Conservation (phyloP, 371 early-diverging fungal genomes). For the Mortierella sp. region DNA sequence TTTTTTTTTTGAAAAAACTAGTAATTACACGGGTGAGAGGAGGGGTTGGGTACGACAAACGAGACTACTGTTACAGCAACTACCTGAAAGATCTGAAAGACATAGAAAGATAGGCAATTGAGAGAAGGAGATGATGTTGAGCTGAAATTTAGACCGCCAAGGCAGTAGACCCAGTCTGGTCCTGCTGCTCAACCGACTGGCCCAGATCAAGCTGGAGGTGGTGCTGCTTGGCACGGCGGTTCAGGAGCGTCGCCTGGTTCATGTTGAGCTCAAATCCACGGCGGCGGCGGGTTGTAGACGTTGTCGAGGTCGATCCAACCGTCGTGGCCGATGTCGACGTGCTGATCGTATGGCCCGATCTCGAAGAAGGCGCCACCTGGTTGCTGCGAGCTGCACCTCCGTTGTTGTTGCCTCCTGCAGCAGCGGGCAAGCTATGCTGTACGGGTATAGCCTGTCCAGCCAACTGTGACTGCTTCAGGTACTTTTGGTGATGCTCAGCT, state of each 20-base stretch:
- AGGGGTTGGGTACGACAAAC: not conserved
- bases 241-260: constrained; percentile 69
- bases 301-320: constrained; percentile 30
- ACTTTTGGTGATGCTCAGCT: constrained; percentile 39
- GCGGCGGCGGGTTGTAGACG: constrained; percentile 55
- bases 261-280: constrained; percentile 68
- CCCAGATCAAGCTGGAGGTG: constrained; percentile 1
- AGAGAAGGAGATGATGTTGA: not conserved
- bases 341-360: constrained; percentile 27
- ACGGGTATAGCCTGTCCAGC: constrained; percentile 45
- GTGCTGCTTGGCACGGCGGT: constrained; percentile 63
- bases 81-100: not conserved
- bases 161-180: constrained; percentile 19
- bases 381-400: constrained; percentile 18
- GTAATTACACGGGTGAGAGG: not conserved
- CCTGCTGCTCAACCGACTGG: constrained; percentile 35
- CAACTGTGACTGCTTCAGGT: constrained; percentile 30
- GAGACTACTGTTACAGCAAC: constrained; percentile 8
- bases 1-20: not conserved
- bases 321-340: constrained; percentile 39
- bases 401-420: not conserved
- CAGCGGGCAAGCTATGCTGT: constrained; percentile 17
- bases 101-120: not conserved
- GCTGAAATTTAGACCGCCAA: constrained; percentile 23
- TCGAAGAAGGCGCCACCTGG: constrained; percentile 33